Conservation (phyloP, 2,329 filamentous ascomycete species). For the Aaosphaeria arxii region DNA sequence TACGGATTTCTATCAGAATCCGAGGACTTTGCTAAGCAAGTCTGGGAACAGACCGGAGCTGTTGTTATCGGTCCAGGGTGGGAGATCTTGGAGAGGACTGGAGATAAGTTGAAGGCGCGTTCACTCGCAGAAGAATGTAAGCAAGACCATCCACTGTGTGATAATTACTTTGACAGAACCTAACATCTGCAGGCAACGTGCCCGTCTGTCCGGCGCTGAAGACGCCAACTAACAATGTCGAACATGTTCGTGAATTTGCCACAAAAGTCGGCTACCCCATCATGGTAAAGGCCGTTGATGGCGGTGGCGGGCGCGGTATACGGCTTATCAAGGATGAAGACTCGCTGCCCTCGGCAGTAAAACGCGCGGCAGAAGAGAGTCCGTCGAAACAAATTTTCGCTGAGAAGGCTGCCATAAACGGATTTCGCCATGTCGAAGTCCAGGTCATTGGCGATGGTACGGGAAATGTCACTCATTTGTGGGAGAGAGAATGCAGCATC, state of each 20-base stretch:
- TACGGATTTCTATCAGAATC: slow-evolving; percentile 63
- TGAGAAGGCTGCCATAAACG: slow-evolving; percentile 61
- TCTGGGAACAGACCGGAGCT: slow-evolving; percentile 49
- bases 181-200: slow-evolving; percentile 36
- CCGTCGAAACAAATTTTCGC: slow-evolving; percentile 57
- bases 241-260: slow-evolving; percentile 58
- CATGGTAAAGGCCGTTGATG: slow-evolving; percentile 65
- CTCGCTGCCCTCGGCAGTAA: slow-evolving; percentile 47
- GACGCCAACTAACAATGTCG: slow-evolving; percentile 41
- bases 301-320: slow-evolving; percentile 61
- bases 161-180: background rate
- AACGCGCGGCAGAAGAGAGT: slow-evolving; percentile 56
- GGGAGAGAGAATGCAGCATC: slow-evolving; percentile 61
- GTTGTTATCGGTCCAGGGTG: slow-evolving; percentile 55
- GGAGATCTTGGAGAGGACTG: slow-evolving; percentile 56
- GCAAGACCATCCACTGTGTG: slow-evolving; percentile 1
- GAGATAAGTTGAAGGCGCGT: slow-evolving; percentile 56
- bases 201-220: slow-evolving; percentile 51
- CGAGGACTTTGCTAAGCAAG: slow-evolving; percentile 47
- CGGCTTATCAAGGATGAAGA: slow-evolving; percentile 47
- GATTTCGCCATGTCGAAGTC: slow-evolving; percentile 60
- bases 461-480: slow-evolving; percentile 53
- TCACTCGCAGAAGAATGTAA: slow-evolving; percentile 49
- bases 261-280: slow-evolving; percentile 51
- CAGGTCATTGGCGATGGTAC: slow-evolving; percentile 58